phyloP scores from a whole-genome alignment of 176 grass and related monocot genomes.

The Tillandsia fasciculata region DNA sequence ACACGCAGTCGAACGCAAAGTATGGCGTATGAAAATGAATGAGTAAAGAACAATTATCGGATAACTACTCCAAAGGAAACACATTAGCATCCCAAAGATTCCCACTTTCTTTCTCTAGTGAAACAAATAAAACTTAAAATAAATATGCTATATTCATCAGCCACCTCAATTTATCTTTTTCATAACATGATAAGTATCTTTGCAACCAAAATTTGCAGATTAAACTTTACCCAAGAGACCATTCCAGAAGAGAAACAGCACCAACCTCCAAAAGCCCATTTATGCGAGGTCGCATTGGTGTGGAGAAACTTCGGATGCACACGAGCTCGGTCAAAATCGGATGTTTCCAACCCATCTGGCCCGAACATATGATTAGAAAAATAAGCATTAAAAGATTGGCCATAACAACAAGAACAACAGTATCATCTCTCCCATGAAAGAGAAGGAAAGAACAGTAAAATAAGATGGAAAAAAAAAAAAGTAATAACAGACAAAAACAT shows the following conservation, averaged over 20 bases:
- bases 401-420: background rate
- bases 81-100: too few species aligned
- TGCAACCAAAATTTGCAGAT: background rate
- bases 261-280: conserved; percentile 91
- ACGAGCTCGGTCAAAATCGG: conserved; percentile 67
- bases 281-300: conserved; percentile 90
- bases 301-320: conserved; percentile 95
- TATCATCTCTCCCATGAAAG: background rate
- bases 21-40: too few species aligned
- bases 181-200: too few species aligned
- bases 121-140: too few species aligned
- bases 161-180: too few species aligned
- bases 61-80: too few species aligned
- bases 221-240: background rate
- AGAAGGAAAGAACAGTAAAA: background rate
- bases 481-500: too few species aligned
- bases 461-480: background rate
- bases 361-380: background rate
- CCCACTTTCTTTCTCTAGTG: too few species aligned
- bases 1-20: too few species aligned
- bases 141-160: too few species aligned
- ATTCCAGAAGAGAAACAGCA: conserved; percentile 3
- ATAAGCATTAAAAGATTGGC: background rate
- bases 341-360: conserved; percentile 41
- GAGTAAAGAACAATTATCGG: too few species aligned